Evolutionary conservation across 192 early-diverging fungal species (phyloP), one percentile per base, ranked within the genome.

Genomic region (Gigaspora rosea): DNA sequence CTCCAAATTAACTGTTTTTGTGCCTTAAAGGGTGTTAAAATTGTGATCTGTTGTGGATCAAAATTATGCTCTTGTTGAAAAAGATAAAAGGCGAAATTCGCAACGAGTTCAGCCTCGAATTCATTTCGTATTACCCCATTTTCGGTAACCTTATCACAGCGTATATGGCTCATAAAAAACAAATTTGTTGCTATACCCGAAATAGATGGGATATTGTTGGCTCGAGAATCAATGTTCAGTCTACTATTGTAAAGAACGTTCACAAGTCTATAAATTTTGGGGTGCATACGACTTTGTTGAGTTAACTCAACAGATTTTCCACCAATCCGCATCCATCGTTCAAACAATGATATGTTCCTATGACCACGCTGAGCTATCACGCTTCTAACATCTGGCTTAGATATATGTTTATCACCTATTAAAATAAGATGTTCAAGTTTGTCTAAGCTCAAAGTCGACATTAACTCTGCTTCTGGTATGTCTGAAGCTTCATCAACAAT

Each of bases 1-100:
- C 33, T 81, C 35, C 57, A 47, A 16, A 89, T 81, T 52, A 77
- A 79, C 4, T 68, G 50, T n/a, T 81, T 82, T 27, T 89, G 87
- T 7, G 83, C 83, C 47, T 82, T 67, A 54, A 87, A 87, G 79
- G 86, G 85, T 27, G 86, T 85, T 52, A 89, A 72, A 32, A 89
- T 85, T 0, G 87, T 85, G 57, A 83, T 78, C 20, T 75, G 33
- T 8, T 73, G 72, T 2, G 82, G 73, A 4, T 52, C 56, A 41
- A 41, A 41, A 41, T 41, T 41, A 57, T 81, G 80, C 16, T 70
- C 80, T 69, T 83, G 82, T 32, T 83, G 82, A 33, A 78, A 68
- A 0, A 83, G 68, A 63, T 83, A 83, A 9, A 62, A 50, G 1
- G 82, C 80, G 33, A 83, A 58, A 50, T 58, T 65, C 0, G 68